Conservation (phyloP, 768 basidiomycete species). For the Suillus alpinus region DNA sequence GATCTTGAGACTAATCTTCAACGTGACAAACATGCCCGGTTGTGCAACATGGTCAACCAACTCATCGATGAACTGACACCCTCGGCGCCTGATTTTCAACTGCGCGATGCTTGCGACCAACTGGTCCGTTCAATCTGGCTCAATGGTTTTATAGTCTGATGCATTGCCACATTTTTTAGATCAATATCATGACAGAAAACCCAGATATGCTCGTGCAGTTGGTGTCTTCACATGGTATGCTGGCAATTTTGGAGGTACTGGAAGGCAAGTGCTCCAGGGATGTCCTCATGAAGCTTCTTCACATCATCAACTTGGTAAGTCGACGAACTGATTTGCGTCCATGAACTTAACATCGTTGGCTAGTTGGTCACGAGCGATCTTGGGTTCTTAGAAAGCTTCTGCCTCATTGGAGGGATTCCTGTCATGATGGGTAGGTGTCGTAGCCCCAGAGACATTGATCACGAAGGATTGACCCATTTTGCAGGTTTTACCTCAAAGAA, state of each 20-base stretch:
- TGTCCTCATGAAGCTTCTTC: slow-evolving; percentile 79
- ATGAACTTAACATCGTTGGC: background rate
- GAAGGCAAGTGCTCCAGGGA: slow-evolving; percentile 86
- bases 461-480: slow-evolving; percentile 4
- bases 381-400: slow-evolving; percentile 91
- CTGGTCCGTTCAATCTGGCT: slow-evolving; percentile 49
- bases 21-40: slow-evolving; percentile 88
- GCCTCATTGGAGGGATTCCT: slow-evolving; percentile 92
- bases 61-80: slow-evolving; percentile 86
- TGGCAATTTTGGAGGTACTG: slow-evolving; percentile 90
- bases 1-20: slow-evolving; percentile 90
- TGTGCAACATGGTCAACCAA: slow-evolving; percentile 77
- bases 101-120: slow-evolving; percentile 84
- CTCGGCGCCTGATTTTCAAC: slow-evolving; percentile 75
- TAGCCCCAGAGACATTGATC: background rate
- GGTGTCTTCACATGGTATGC: slow-evolving; percentile 90
- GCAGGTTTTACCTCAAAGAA: slow-evolving; percentile 92
- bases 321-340: background rate
- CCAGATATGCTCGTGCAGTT: slow-evolving; percentile 88
- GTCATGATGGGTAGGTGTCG: slow-evolving; percentile 78
- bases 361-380: slow-evolving; percentile 72
- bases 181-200: slow-evolving; percentile 70
- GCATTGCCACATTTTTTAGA: slow-evolving; percentile 39
- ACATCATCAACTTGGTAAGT: slow-evolving; percentile 84
- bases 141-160: background rate